Percentiles rank a stretch among this genome's conserved stretches.
phyloP scores from a whole-genome alignment of 768 basidiomycete species.

The Rhodotorula sphaerocarpa region DNA sequence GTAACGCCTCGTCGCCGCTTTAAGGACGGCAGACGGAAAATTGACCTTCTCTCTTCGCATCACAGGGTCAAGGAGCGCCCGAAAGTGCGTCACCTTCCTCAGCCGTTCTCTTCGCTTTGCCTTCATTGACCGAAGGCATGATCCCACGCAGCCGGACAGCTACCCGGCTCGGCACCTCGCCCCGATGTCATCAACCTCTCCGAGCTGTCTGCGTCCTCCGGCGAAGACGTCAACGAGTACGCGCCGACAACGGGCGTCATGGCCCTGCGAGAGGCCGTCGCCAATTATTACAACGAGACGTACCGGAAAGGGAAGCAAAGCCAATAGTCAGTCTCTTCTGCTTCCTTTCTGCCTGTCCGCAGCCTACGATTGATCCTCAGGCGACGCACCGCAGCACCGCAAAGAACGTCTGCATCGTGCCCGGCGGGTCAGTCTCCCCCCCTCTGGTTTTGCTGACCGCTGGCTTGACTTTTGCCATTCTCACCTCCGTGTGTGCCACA shows the following conservation, averaged over 20 bases:
- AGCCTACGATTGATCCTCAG: background rate
- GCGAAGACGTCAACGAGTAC: constrained; percentile 52
- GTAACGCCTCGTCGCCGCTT: too few species aligned
- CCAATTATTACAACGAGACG: constrained; percentile 75
- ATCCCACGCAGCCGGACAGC: constrained; percentile 1
- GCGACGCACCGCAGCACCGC: constrained; percentile 48
- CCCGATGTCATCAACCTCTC: constrained; percentile 14
- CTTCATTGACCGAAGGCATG: too few species aligned
- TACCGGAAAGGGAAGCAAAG: constrained; percentile 73
- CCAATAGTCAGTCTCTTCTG: constrained; percentile 51
- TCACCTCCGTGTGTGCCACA: too few species aligned
- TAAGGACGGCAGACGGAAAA: too few species aligned
- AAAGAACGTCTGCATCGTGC: constrained; percentile 79
- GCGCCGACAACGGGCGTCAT: constrained; percentile 88
- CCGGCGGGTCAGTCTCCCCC: constrained; percentile 72
- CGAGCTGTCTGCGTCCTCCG: constrained; percentile 42
- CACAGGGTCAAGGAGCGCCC: constrained; percentile 37
- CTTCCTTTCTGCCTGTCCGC: constrained; percentile 9
- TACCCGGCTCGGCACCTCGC: constrained; percentile 2
- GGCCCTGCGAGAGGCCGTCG: constrained; percentile 77
- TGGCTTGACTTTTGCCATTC: too few species aligned
- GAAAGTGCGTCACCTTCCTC: constrained; percentile 49
- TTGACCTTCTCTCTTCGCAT: background rate
- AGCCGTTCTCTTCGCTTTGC: too few species aligned
- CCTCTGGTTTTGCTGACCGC: too few species aligned